Evolutionary conservation across 2,329 filamentous ascomycete species (phyloP), one percentile per base, ranked within the genome.

Genomic region (Gnomoniopsis sp.): DNA sequence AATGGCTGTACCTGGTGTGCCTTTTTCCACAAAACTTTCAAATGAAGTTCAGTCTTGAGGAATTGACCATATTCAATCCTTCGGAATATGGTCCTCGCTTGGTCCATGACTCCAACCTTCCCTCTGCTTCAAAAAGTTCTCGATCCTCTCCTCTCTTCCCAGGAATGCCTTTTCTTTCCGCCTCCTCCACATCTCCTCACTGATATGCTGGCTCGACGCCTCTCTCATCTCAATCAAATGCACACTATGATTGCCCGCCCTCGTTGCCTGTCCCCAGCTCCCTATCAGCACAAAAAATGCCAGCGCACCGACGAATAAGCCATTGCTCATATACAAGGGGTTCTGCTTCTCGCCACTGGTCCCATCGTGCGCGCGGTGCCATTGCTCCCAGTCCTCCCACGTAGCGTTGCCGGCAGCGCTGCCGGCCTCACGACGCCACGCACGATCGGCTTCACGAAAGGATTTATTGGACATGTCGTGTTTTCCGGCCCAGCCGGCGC

Each of bases 301-400:
- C 3, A 98, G 76, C n/a, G 96, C 73, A 6, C 84, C 77, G 8
- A 88, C 83, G 69, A 98, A 98, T 14, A 86, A 81, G 46, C 86
- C 85, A 68, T 96, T 96, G 59, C 88, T 90, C 74, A 93, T 86
- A 72, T 86, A 89, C 54, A 87, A 66, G 0, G 82, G 82, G 63
- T 80, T 74, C 65, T 85, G 83, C 63, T 74, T 76, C 63, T 71
- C 71, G 68, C 72, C 67, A 63, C 69, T 70, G 62, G 67, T 68
- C 65, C 79, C 76, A 51, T 79, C 72, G 68, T 78, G 72, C 71
- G 79, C 72, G 36, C 85, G 78, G 66, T 90, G 83, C 87, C 89
- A 96, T 48, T 81, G 81, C 75, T 96, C 91, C 93, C 93, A 97
- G 71, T 99, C 95, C 71, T 99, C 95, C 95, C 95, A 99, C 0